Conservation (phyloP, 2,329 filamentous ascomycete species). For the Stylonectria norvegica region DNA sequence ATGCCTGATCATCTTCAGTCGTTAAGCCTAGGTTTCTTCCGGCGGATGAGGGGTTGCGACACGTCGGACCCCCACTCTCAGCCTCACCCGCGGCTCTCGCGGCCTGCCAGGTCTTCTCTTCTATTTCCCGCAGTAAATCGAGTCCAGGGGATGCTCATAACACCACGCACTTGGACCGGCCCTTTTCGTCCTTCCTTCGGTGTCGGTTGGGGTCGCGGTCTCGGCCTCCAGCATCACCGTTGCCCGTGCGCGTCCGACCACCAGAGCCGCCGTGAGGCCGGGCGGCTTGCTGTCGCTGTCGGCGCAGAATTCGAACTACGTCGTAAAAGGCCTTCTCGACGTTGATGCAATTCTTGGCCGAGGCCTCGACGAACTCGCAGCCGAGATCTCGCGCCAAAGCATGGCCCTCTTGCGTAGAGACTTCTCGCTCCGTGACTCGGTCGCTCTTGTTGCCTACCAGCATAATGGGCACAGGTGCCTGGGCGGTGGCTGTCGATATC, state of each 20-base stretch:
- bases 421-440: slow-evolving; percentile 89
- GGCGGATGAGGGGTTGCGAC: slow-evolving; percentile 17
- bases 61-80: slow-evolving; percentile 12
- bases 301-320: slow-evolving; percentile 84
- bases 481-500: slow-evolving; percentile 55
- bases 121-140: slow-evolving; percentile 2
- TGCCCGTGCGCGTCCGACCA: slow-evolving; percentile 38
- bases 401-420: slow-evolving; percentile 93
- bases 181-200: slow-evolving; percentile 35
- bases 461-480: slow-evolving; percentile 86
- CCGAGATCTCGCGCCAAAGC: slow-evolving; percentile 87
- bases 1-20: slow-evolving; percentile 23
- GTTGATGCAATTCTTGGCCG: slow-evolving; percentile 96
- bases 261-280: slow-evolving; percentile 36
- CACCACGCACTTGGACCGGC: slow-evolving; percentile 37
- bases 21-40: slow-evolving; percentile 19
- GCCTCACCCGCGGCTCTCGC: slow-evolving; percentile 19
- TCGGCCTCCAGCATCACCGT: slow-evolving; percentile 33
- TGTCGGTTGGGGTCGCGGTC: slow-evolving; percentile 32
- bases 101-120: slow-evolving; percentile 13
- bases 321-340: slow-evolving; percentile 99
- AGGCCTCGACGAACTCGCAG: slow-evolving; percentile 96
- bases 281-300: slow-evolving; percentile 65
- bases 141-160: slow-evolving; percentile 34
- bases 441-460: slow-evolving; percentile 98